Evolutionary conservation across 139 green algal genomes (phyloP).

Genomic region (Edaphochlamys debaryana): DNA sequence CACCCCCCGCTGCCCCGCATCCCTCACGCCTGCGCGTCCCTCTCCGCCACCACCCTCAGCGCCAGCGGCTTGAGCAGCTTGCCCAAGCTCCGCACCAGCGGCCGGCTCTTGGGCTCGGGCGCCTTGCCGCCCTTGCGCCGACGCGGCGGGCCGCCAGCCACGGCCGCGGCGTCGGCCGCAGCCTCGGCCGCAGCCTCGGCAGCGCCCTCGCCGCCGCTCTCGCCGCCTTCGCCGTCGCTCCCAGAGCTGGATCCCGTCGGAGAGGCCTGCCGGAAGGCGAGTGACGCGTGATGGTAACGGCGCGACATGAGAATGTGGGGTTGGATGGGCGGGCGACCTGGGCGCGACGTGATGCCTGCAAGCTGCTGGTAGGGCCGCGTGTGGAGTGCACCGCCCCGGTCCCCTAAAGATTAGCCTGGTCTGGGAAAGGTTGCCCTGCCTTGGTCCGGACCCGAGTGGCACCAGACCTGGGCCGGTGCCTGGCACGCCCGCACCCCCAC

Average conservation of each 20-base stretch:
- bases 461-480: too few relatives aligned
- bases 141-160: not conserved
- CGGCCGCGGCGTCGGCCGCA: not conserved
- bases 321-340: too few relatives aligned
- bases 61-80: conserved; percentile 26
- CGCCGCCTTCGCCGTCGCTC: not conserved
- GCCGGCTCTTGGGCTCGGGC: not conserved
- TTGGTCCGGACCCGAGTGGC: too few relatives aligned
- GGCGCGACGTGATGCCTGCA: too few relatives aligned
- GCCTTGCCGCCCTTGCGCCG: not conserved
- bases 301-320: not conserved
- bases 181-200: conserved; percentile 2
- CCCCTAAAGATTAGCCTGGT: too few relatives aligned
- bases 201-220: not conserved
- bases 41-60: not conserved
- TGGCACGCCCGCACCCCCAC: too few relatives aligned
- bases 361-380: too few relatives aligned
- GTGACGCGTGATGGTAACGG: not conserved
- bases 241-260: too few relatives aligned
- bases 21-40: not conserved
- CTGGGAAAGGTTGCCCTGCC: too few relatives aligned
- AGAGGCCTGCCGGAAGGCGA: not conserved
- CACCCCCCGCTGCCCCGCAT: too few relatives aligned
- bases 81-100: not conserved
- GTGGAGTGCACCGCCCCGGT: too few relatives aligned